Evolutionary conservation across 305 asterid genomes (phyloP), one percentile per base, ranked within the genome.

Genomic region (Fraxinus angustifolia): DNA sequence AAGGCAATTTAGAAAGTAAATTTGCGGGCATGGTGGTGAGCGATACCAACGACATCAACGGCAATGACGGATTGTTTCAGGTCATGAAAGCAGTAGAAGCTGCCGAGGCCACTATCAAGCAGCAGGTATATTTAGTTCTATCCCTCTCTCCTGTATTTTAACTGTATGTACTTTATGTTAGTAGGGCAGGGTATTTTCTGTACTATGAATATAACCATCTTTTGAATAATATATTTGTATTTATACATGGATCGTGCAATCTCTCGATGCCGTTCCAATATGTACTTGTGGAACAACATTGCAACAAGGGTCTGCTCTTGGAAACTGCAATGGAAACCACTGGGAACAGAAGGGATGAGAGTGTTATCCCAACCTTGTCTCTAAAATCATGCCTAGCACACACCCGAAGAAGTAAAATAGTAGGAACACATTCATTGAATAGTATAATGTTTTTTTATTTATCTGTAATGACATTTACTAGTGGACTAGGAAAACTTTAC

Each of bases 51-150:
- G 80, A 80, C 83, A 48, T 45, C 83, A 85, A 86, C 70, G 88
- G 90, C 70, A 86, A 83, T 62, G 97, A 93, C 87, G 97, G 97
- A 71, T 81, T 93, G 82, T 90, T 90, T 91, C 98, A 93, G 93
- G 97, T 95, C 77, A 91, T 91, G 89, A 95, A 92, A 90, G 99
- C 99, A 77, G 99, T 95, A 8, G 98, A 95, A 88, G 98, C 99
- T 79, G 99, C 99, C 71, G 98, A 95, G 87, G 92, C 89, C 79
- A 92, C 98, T 80, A 93, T 95, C 82, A 93, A 93, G 83, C 97
- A 91, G 82, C 99, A 93, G 97, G 98, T 93, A 62, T 75, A 81
- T 75, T 70, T n/a, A 28, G 48, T 23, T 19, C 65, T 38, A 12
- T 73, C 23, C 19, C 50, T 30, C 31, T 11, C 30, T 68, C 19